These are phyloP conservation scores for Inonotus obliquus DNA, from an alignment of 1,284 basidiomycete species.

Conservation along the genomic window DNA sequence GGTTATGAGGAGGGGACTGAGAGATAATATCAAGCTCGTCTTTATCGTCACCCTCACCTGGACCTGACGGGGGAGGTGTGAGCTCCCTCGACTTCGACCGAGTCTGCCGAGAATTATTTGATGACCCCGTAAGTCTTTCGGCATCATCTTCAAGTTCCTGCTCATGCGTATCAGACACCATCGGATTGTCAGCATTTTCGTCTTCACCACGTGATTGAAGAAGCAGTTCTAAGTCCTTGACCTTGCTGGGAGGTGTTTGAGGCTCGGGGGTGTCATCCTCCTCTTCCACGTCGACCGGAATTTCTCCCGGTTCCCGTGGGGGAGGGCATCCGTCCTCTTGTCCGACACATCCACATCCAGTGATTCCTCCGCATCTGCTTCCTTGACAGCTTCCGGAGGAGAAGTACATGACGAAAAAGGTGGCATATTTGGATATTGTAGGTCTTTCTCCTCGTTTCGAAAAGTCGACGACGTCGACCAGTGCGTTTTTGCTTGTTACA, in stretches of 20 bases:
- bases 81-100: background rate
- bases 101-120: background rate
- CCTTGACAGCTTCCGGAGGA: background rate
- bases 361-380: background rate
- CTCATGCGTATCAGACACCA: conserved; percentile 25
- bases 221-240: conserved; percentile 33
- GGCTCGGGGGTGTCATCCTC: background rate
- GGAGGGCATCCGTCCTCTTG: background rate
- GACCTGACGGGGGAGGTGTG: background rate
- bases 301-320: background rate
- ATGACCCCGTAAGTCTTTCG: background rate
- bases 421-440: background rate
- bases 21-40: conserved; percentile 16
- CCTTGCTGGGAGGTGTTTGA: background rate
- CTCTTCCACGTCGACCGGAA: background rate
- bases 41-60: conserved; percentile 5
- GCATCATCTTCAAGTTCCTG: conserved; percentile 41
- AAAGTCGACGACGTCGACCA: conserved; percentile 94
- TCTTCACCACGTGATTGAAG: background rate
- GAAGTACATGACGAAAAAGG: conserved; percentile 25
- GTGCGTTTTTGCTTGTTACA: conserved; percentile 87
- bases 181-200: background rate
- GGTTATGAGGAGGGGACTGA: background rate
- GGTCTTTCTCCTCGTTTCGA: conserved; percentile 43
- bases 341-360: background rate